phyloP scores from a whole-genome alignment of 108 stramenopile genomes.

The Fistulifera pelliculosa region DNA sequence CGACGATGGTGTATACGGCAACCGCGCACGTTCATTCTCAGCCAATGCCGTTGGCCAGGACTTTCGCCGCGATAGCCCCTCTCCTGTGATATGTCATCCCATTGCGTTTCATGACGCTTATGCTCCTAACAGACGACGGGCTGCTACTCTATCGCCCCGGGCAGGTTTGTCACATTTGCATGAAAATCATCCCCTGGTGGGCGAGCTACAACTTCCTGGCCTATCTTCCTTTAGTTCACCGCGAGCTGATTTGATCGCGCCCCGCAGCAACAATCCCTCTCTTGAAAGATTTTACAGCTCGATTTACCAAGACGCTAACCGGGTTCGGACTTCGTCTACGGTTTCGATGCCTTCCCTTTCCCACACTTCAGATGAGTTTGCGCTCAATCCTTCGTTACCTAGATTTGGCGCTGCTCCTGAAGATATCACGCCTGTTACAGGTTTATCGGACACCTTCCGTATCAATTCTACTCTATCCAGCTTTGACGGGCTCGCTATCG shows the following conservation, averaged over 20 bases:
- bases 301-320: slow-evolving; percentile 11
- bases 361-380: slow-evolving; percentile 19
- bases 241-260: neutral
- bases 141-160: slow-evolving; percentile 53
- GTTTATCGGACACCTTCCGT: slow-evolving; percentile 4
- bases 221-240: slow-evolving; percentile 5
- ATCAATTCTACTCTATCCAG: no score
- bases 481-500: neutral
- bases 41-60: neutral
- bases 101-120: slow-evolving; percentile 18
- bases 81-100: neutral
- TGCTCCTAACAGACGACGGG: slow-evolving; percentile 43
- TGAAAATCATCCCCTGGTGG: slow-evolving; percentile 27
- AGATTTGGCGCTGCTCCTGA: slow-evolving; percentile 4
- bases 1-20: neutral
- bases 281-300: neutral
- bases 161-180: slow-evolving; percentile 33
- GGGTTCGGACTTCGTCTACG: slow-evolving; percentile 24
- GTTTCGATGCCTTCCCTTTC: slow-evolving; percentile 21
- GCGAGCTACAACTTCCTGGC: slow-evolving; percentile 7
- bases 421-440: slow-evolving; percentile 1
- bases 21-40: neutral
- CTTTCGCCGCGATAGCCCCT: slow-evolving; percentile 10
- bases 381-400: slow-evolving; percentile 6
- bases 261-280: neutral